Conservation (phyloP, 345 rosid genomes). For the Cochlearia excelsa region DNA sequence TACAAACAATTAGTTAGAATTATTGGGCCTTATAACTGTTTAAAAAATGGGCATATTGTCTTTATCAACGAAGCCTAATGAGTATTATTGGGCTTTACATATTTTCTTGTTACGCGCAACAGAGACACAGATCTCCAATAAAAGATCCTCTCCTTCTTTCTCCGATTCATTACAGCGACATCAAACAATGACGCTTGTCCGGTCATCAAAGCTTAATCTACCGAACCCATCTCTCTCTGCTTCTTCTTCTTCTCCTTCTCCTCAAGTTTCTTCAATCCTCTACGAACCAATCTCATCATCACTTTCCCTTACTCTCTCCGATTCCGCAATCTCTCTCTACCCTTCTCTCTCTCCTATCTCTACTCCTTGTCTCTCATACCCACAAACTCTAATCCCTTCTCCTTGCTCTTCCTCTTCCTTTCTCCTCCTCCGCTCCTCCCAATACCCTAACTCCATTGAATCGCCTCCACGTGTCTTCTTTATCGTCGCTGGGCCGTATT, state of each 20-base stretch:
- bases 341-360: conserved; percentile 44
- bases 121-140: not conserved
- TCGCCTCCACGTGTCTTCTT: conserved; percentile 42
- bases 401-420: conserved; percentile 47
- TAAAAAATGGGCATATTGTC: too few species aligned
- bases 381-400: conserved; percentile 41
- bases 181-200: conserved; percentile 41
- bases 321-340: conserved; percentile 62
- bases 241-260: conserved; percentile 42
- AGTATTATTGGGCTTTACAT: not conserved
- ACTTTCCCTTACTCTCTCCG: conserved; percentile 62
- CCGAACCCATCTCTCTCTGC: conserved; percentile 40
- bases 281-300: conserved; percentile 66
- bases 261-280: conserved; percentile 44
- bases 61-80: not conserved
- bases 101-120: not conserved
- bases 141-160: not conserved
- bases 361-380: conserved; percentile 35
- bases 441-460: conserved; percentile 27
- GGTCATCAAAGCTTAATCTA: conserved; percentile 46
- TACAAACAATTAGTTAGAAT: not conserved
- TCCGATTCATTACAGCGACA: not conserved
- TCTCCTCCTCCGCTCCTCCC: conserved; percentile 42
- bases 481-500: conserved; percentile 52
- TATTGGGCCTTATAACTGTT: not conserved